Percentiles rank a stretch among this genome's conserved stretches.
These are phyloP conservation scores for Salix brachista DNA, from an alignment of 345 rosid species.

Conservation along the genomic window DNA sequence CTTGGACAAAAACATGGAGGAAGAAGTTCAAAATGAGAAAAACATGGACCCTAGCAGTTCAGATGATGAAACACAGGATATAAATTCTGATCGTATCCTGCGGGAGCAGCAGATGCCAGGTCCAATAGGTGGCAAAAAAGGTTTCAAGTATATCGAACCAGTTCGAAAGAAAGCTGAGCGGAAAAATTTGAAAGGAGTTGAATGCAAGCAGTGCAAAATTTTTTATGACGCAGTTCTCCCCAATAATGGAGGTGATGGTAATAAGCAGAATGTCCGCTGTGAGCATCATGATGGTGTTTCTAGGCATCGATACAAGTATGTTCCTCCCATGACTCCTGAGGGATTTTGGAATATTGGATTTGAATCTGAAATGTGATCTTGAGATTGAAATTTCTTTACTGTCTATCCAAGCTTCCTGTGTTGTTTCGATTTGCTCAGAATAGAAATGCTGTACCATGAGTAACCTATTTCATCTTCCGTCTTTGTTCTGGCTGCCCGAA, in stretches of 20 bases:
- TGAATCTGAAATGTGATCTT: conserved; percentile 78
- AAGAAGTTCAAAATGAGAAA: conserved; percentile 26
- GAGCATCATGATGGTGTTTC: conserved; percentile 95
- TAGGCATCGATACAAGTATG: conserved; percentile 76
- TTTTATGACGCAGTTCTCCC: conserved; percentile 90
- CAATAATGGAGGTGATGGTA: conserved; percentile 33
- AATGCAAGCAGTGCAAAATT: conserved; percentile 94
- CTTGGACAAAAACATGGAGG: conserved; percentile 37
- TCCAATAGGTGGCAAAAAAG: conserved; percentile 35
- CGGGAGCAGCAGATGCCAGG: conserved; percentile 36
- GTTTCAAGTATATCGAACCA: conserved; percentile 70
- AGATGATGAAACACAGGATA: conserved; percentile 74
- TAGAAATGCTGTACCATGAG: neutral
- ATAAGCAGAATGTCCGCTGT: conserved; percentile 44
- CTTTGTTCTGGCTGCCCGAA: no score
- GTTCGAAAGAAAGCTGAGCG: conserved; percentile 77
- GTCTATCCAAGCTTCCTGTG: neutral
- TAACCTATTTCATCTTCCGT: neutral
- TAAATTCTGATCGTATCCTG: conserved; percentile 41
- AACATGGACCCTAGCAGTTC: conserved; percentile 28
- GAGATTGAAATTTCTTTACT: neutral
- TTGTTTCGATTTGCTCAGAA: neutral
- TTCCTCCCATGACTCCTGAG: conserved; percentile 88
- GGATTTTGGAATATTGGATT: conserved; percentile 97
- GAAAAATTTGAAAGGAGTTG: conserved; percentile 63